These are phyloP conservation scores for Diaporthe citriasiana DNA, from an alignment of 2,329 filamentous ascomycete genomes.

Conservation along the genomic window DNA sequence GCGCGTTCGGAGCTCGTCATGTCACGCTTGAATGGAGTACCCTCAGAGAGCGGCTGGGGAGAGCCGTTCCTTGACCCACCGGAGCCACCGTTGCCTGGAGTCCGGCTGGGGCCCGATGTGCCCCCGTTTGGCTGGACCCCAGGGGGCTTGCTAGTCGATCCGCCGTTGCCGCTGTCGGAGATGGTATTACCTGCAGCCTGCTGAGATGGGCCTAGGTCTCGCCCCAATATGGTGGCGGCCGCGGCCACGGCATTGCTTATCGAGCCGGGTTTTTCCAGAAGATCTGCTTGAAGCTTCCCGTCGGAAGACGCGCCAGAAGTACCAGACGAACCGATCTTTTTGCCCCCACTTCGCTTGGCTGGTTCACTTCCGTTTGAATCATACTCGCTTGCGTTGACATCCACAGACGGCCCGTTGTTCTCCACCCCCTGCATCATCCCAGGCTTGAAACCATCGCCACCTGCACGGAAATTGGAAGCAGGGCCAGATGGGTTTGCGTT, in stretches of 20 bases:
- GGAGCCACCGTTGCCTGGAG: too few species aligned
- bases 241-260: not conserved
- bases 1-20: not conserved
- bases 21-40: not conserved
- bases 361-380: not conserved
- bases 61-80: not conserved
- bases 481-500: not conserved
- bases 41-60: not conserved
- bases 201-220: too few species aligned
- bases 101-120: too few species aligned
- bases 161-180: not conserved
- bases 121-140: not conserved
- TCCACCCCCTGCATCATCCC: not conserved
- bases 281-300: not conserved
- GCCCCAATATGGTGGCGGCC: too few species aligned
- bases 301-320: too few species aligned
- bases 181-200: too few species aligned
- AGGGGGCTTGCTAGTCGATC: not conserved
- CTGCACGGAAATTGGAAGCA: not conserved
- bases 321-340: not conserved
- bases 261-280: too few species aligned
- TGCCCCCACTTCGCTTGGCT: not conserved
- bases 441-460: not conserved
- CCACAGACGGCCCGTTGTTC: not conserved
- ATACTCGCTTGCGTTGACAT: not conserved